Conservation (phyloP, 2,329 filamentous ascomycete genomes). For the Sodiomyces alkalinus region DNA sequence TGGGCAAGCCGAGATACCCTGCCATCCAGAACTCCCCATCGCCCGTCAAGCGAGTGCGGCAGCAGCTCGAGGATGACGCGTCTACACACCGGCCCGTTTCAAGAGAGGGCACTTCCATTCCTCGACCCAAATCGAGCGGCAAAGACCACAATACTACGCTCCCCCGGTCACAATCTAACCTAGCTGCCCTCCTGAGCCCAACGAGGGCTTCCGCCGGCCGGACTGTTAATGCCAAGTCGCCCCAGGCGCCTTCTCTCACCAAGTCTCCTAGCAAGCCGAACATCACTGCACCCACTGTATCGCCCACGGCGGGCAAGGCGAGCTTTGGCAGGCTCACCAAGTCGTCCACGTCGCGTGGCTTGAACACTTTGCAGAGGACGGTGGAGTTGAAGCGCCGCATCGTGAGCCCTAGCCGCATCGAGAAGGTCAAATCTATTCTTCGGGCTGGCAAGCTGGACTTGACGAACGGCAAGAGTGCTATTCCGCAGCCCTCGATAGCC, state of each 20-base stretch:
- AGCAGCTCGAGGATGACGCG: constrained; percentile 51
- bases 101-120: constrained; percentile 31
- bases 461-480: constrained; percentile 27
- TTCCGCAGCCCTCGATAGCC: constrained; percentile 27
- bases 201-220: constrained; percentile 62
- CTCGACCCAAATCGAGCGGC: constrained; percentile 30
- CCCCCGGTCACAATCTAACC: constrained; percentile 29
- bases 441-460: constrained; percentile 22
- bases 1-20: constrained; percentile 20
- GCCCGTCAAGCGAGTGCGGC: constrained; percentile 57
- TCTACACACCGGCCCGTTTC: constrained; percentile 48
- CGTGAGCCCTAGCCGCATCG: constrained; percentile 35
- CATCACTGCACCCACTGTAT: constrained; percentile 22
- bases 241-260: constrained; percentile 29
- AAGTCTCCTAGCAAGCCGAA: constrained; percentile 8
- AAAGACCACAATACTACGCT: constrained; percentile 19
- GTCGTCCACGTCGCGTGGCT: constrained; percentile 34
- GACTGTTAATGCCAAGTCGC: constrained; percentile 35
- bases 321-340: constrained; percentile 26
- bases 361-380: constrained; percentile 17
- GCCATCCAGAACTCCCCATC: constrained; percentile 30
- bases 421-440: constrained; percentile 44
- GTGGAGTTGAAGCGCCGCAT: constrained; percentile 19
- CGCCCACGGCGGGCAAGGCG: constrained; percentile 38
- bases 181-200: constrained; percentile 54